phyloP scores from a whole-genome alignment of 2,329 filamentous ascomycete species.

The Knoxdaviesia proteae region DNA sequence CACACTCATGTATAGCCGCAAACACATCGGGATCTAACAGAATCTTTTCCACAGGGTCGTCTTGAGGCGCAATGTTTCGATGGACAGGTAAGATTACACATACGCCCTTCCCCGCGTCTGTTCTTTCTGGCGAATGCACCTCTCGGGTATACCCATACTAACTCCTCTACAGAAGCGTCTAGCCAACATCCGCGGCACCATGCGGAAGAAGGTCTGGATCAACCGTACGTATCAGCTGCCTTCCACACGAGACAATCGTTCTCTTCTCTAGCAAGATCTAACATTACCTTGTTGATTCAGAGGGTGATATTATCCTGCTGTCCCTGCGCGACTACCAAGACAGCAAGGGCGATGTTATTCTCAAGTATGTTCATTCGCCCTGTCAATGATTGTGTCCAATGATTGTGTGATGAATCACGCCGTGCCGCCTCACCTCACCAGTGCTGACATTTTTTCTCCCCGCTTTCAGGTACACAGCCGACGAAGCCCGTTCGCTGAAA shows the following conservation, averaged over 20 bases:
- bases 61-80: slow-evolving; percentile 91
- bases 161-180: slow-evolving; percentile 35
- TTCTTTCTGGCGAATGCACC: no score
- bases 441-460: no score
- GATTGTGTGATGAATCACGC: no score
- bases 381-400: no score
- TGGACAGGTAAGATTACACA: slow-evolving; percentile 24
- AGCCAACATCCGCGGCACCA: slow-evolving; percentile 21
- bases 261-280: background rate
- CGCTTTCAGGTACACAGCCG: slow-evolving; percentile 46
- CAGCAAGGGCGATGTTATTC: slow-evolving; percentile 89
- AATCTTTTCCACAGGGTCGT: slow-evolving; percentile 31
- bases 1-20: background rate
- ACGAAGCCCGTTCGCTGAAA: slow-evolving; percentile 89
- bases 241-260: background rate
- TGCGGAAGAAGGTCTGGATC: slow-evolving; percentile 99
- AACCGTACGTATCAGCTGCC: slow-evolving; percentile 30
- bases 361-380: slow-evolving; percentile 31
- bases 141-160: no score
- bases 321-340: slow-evolving; percentile 85
- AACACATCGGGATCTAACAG: background rate
- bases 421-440: no score
- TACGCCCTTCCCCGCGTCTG: no score
- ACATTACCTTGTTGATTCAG: background rate
- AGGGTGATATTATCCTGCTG: slow-evolving; percentile 36